Evolutionary conservation across 139 green algal genomes (phyloP), one percentile per base, ranked within the genome.

Genomic region (Trebouxia sp.): DNA sequence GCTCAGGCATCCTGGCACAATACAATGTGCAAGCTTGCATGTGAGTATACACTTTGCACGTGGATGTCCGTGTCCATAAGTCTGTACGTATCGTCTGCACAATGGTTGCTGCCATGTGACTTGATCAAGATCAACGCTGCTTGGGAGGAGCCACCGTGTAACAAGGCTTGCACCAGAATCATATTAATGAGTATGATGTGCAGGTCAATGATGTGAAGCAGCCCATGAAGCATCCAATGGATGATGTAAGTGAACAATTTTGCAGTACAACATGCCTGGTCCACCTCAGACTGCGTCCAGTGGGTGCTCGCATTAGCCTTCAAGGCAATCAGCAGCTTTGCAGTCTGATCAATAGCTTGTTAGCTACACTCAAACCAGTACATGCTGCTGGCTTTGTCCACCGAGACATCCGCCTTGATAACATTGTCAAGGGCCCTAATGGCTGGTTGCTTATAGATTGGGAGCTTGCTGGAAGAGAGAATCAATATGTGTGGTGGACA

Each of bases 11-110:
- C 6, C 28, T 17, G 58, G 56, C 10, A 28, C 56, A 4, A 5
- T 38, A 67, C 56, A 67, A 41, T 67, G 56, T 41, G 22, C 56
- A 67, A 67, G 26, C 56, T 67, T 67, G 56, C 56, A 67, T 41
- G 56, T 67, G 17, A 67, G 47, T n/a, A n/a, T n/a, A n/a, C n/a
- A n/a, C n/a, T n/a, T n/a, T n/a, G n/a, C n/a, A n/a, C n/a, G n/a
- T n/a, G n/a, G n/a, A n/a, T n/a, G n/a, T n/a, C n/a, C n/a, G n/a
- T n/a, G n/a, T n/a, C n/a, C n/a, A n/a, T n/a, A n/a, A n/a, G n/a
- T n/a, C n/a, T n/a, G n/a, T n/a, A n/a, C n/a, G n/a, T n/a, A n/a
- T n/a, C n/a, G n/a, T n/a, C n/a, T n/a, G n/a, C n/a, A n/a, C n/a
- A n/a, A n/a, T n/a, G n/a, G n/a, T n/a, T n/a, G n/a, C n/a, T n/a